A percentile compares a stretch with the other conserved stretches of the same genome.
phyloP scores from a whole-genome alignment of 139 green algal species.

The Desmodesmus armatus region DNA sequence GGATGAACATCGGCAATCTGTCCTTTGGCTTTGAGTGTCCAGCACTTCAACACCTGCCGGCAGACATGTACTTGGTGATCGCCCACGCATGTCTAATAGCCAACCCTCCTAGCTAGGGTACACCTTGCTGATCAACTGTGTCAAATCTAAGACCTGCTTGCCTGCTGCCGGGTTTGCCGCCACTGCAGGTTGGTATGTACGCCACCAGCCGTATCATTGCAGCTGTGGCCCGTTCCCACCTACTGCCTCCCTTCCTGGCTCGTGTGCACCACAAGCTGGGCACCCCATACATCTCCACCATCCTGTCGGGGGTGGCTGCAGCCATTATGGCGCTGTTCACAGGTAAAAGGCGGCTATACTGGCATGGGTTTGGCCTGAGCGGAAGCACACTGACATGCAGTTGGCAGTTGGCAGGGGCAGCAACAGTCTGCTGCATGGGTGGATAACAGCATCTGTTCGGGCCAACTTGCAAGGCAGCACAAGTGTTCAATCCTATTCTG shows the following conservation, averaged over 20 bases:
- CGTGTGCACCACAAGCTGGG: conserved; percentile 3
- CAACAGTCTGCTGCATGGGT: not conserved
- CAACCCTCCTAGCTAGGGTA: too few relatives aligned
- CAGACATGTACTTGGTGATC: too few relatives aligned
- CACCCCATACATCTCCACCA: conserved; percentile 48
- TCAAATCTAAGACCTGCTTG: not conserved
- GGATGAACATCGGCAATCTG: too few relatives aligned
- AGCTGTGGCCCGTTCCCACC: conserved; percentile 47
- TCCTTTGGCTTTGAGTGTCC: too few relatives aligned
- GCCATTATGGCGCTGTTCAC: conserved; percentile 52
- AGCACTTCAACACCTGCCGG: too few relatives aligned
- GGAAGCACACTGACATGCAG: not conserved
- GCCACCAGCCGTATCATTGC: conserved; percentile 51
- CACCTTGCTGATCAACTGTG: not conserved
- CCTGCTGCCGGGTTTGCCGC: too few relatives aligned
- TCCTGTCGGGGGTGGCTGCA: conserved; percentile 54
- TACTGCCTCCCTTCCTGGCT: conserved; percentile 59
- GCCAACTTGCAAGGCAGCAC: not conserved
- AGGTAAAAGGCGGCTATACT: not conserved
- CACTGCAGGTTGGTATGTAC: conserved; percentile 51
- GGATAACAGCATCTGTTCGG: not conserved
- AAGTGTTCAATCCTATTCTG: too few relatives aligned
- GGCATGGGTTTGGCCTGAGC: not conserved
- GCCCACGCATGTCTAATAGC: too few relatives aligned
- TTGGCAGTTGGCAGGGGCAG: not conserved